Conservation (phyloP, 257 asterid species). For the Solanum gracilifrons region DNA sequence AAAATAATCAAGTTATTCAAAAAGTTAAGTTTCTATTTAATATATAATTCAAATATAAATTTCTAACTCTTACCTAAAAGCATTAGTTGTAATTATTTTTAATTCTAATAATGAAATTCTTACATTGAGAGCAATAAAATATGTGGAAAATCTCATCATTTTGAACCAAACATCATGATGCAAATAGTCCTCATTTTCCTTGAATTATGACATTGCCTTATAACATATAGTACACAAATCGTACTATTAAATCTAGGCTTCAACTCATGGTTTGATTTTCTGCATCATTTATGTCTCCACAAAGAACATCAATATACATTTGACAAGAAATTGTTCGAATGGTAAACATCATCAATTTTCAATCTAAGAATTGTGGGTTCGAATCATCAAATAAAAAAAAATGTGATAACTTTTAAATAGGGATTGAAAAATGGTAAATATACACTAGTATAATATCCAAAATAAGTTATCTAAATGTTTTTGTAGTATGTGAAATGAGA, state of each 20-base stretch:
- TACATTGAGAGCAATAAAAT: neutral
- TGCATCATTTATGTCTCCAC: neutral
- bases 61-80: neutral
- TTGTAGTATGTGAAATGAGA: neutral
- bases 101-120: neutral
- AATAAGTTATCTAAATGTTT: neutral
- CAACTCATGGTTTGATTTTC: neutral
- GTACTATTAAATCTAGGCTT: neutral
- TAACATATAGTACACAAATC: neutral
- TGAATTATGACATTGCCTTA: neutral
- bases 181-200: neutral
- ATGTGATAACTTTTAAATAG: too few relatives aligned
- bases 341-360: neutral
- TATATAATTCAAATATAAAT: neutral
- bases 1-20: neutral
- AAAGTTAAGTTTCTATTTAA: neutral
- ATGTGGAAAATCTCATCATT: neutral
- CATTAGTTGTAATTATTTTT: neutral
- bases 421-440: too few relatives aligned
- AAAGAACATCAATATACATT: neutral
- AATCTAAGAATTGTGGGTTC: neutral
- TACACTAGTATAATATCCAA: neutral
- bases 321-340: fast-evolving
- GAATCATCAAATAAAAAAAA: fast-evolving
- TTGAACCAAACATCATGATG: neutral